Evolutionary conservation across 225 moss, liverwort and hornwort genomes (phyloP), one percentile per base, ranked within the genome.

Genomic region (Takakia lepidozioides): DNA sequence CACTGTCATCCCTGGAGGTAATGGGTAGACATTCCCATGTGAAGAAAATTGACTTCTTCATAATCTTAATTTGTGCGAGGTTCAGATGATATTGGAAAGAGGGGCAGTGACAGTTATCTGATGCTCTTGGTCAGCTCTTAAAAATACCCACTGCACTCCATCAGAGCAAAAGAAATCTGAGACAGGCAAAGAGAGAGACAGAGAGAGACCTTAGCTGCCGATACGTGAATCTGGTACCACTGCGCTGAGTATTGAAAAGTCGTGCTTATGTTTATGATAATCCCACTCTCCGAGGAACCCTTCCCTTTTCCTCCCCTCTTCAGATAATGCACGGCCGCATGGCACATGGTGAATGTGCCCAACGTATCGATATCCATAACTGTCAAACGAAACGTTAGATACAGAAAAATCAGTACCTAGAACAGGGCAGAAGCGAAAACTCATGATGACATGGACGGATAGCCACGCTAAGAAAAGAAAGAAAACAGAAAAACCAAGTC

Each of bases 331-430:
- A 87, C 48, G 26, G 95, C 82, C 25, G 95, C 77, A 62, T 75
- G 75, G 62, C 74, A 84, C 95, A 95, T 95, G 10, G 84, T 90
- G 54, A 72, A 90, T n/a, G 95, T 95, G 51, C 89, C 95, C 35
- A 89, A 19, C 27, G 84, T 41, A 57, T 95, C 95, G 59, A 95
- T 95, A 47, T 87, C 95, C 67, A 95, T 67, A 48, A 95, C 90
- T 95, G 81, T 73, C 60, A n/a, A n/a, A n/a, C n/a, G n/a, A n/a
- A n/a, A n/a, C n/a, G n/a, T n/a, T n/a, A n/a, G n/a, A n/a, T n/a
- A n/a, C n/a, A n/a, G n/a, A n/a, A n/a, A n/a, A n/a, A n/a, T n/a
- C n/a, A n/a, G n/a, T n/a, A n/a, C n/a, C n/a, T n/a, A n/a, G n/a
- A n/a, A n/a, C n/a, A 37, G 13, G 36, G 10, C 36, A 37, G 9